Percentiles rank a stretch among this genome's conserved stretches.
These are phyloP conservation scores for Sporothrix luriei DNA, from an alignment of 2,329 filamentous ascomycete genomes.

Conservation along the genomic window DNA sequence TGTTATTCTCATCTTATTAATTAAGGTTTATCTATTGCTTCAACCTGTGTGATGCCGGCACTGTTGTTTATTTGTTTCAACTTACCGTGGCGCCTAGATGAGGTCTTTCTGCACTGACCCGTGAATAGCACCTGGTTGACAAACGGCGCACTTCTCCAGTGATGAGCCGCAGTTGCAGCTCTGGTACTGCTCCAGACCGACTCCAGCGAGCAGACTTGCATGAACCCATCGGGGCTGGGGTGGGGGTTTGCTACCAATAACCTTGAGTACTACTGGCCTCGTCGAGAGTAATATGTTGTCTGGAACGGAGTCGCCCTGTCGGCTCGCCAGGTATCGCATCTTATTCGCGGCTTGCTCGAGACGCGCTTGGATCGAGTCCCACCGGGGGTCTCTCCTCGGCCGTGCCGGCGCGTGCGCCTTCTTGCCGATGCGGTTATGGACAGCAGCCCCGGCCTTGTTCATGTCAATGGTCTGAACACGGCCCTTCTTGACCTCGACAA, in stretches of 20 bases:
- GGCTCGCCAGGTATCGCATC: neutral
- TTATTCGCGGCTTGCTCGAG: neutral
- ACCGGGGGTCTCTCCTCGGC: neutral
- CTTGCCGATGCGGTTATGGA: neutral
- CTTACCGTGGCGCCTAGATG: neutral
- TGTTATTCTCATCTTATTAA: no score
- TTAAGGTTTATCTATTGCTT: no score
- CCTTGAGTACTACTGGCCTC: neutral
- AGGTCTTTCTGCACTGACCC: neutral
- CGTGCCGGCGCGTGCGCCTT: no score
- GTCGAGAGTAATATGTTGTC: neutral
- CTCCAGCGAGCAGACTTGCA: neutral
- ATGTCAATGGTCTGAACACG: neutral
- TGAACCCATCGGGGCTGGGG: neutral
- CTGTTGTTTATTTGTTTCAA: neutral
- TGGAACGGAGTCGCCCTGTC: neutral
- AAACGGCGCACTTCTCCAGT: neutral
- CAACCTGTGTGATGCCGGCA: neutral
- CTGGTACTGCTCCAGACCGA: neutral
- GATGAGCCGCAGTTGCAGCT: slow-evolving; percentile 6
- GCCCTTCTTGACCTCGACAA: neutral
- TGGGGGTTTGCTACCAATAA: neutral
- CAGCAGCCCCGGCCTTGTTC: neutral
- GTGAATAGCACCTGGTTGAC: neutral
- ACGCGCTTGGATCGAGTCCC: neutral